phyloP scores from a whole-genome alignment of 139 green algal species.

The Chlorella sp. region DNA sequence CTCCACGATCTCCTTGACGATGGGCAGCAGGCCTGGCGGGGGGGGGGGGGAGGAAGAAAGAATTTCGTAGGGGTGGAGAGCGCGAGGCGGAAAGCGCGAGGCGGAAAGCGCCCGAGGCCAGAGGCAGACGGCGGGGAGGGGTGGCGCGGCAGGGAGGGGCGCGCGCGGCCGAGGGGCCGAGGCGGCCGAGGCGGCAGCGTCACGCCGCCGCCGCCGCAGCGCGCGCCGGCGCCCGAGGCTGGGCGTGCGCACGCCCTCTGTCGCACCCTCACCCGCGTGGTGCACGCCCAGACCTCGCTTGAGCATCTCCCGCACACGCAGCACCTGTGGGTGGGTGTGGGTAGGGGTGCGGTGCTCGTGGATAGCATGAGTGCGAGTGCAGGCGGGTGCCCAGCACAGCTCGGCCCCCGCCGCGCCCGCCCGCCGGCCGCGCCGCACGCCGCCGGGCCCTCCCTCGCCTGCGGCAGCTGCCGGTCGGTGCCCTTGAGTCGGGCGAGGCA shows the following conservation, averaged over 20 bases:
- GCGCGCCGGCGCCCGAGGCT: too few species aligned
- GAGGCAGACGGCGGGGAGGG: too few species aligned
- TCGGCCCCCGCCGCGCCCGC: too few species aligned
- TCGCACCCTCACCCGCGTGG: constrained; percentile 72
- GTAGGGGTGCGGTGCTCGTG: background rate
- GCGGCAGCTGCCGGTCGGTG: constrained; percentile 77
- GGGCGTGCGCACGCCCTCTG: too few species aligned
- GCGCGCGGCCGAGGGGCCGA: too few species aligned
- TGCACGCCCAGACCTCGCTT: constrained; percentile 90
- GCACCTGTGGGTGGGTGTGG: constrained; percentile 63
- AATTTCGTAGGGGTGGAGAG: too few species aligned
- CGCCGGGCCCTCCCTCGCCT: constrained; percentile 39
- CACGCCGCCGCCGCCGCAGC: too few species aligned
- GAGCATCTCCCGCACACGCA: constrained; percentile 83
- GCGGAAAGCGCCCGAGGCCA: too few species aligned
- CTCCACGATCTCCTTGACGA: constrained; percentile 98
- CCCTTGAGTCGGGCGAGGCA: constrained; percentile 69
- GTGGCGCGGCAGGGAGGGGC: too few species aligned
- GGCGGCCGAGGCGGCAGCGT: too few species aligned
- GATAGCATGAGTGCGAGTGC: background rate
- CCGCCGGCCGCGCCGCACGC: background rate
- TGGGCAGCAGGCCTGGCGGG: constrained; percentile 85
- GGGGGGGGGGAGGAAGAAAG: background rate
- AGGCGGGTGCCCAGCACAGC: too few species aligned
- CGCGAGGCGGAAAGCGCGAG: too few species aligned